phyloP scores from a whole-genome alignment of 306 rosid genomes.

The Herpetospermum pedunculosum region DNA sequence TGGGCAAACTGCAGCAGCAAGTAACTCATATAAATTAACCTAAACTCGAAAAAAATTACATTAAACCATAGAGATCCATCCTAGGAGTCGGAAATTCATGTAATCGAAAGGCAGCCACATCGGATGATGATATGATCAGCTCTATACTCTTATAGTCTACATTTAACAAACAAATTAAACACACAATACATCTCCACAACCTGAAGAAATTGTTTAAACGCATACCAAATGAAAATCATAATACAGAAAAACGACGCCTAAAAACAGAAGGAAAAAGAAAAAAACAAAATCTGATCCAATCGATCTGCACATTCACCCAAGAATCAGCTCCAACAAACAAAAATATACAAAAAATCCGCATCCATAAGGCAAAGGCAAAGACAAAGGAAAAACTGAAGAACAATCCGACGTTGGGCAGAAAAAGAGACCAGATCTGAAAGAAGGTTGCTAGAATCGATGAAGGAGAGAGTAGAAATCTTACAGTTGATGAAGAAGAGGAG shows the following conservation, averaged over 20 bases:
- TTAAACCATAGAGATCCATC: background rate
- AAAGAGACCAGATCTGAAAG: slow-evolving; percentile 1
- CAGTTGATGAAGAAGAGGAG: no score
- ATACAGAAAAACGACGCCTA: background rate
- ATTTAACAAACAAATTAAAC: background rate
- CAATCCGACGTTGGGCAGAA: background rate
- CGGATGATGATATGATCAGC: no score
- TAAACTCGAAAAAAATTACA: slow-evolving; percentile 1
- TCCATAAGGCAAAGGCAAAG: background rate
- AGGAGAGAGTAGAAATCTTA: background rate
- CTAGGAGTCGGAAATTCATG: no score
- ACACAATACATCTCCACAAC: background rate
- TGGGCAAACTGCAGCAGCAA: background rate
- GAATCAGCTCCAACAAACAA: background rate
- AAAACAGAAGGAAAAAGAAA: background rate
- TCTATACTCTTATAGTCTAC: background rate
- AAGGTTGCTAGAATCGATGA: no score
- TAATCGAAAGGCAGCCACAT: no score
- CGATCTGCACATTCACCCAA: background rate
- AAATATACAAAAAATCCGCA: background rate
- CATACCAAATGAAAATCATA: background rate
- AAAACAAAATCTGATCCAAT: background rate
- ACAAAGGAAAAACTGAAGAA: background rate
- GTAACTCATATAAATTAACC: background rate
- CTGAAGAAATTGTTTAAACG: background rate